Evolutionary conservation across 2,329 filamentous ascomycete species (phyloP).

Genomic region (Alternaria brassicicola): DNA sequence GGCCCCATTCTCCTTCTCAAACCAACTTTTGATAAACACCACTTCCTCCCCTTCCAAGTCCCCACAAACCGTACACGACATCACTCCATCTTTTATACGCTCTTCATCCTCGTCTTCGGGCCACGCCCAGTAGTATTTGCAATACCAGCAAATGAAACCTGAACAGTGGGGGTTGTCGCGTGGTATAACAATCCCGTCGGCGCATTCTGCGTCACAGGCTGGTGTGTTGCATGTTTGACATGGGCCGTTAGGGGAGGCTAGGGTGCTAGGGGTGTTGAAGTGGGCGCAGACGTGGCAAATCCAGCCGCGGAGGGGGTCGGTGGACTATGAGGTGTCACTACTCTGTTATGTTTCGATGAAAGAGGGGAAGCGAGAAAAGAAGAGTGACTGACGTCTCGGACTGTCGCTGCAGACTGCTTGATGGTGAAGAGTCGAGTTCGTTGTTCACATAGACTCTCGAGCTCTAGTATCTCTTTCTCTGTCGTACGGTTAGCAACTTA

Average conservation of each 20-base stretch:
- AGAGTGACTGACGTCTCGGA: not conserved
- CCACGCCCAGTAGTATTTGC: not conserved
- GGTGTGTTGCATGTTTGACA: not conserved
- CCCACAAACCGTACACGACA: not conserved
- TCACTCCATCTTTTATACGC: too few species aligned
- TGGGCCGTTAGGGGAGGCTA: not conserved
- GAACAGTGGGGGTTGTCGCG: not conserved
- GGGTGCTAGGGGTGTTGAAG: not conserved
- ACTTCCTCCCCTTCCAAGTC: not conserved
- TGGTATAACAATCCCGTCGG: not conserved
- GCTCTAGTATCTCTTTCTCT: not conserved
- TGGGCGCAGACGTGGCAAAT: not conserved
- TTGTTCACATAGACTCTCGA: not conserved
- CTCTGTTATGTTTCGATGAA: not conserved
- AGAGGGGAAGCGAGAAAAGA: not conserved
- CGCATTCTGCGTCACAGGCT: not conserved
- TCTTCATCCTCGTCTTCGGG: not conserved
- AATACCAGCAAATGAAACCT: not conserved
- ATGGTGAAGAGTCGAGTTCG: not conserved
- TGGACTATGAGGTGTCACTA: not conserved
- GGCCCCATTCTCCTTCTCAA: not conserved
- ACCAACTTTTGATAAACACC: not conserved
- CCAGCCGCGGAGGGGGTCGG: not conserved
- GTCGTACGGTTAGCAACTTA: not conserved
- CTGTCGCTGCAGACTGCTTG: not conserved